A percentile compares a stretch with the other conserved stretches of the same genome.
Conservation (phyloP, 495 filamentous ascomycete species). For the Talaromyces liani region DNA sequence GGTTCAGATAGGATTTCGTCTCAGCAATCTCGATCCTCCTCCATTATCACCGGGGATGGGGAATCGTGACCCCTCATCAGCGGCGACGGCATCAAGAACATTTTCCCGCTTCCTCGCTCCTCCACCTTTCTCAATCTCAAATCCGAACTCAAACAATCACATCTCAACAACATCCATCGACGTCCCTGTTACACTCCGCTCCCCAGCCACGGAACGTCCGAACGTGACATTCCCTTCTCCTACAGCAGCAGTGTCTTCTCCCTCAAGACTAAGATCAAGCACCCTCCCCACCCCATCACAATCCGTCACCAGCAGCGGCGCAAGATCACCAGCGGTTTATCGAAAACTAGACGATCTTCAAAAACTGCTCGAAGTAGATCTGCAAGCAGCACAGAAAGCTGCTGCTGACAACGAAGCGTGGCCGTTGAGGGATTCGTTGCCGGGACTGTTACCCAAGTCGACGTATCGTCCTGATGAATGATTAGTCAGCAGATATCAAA, state of each 20-base stretch:
- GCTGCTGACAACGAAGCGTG: neutral
- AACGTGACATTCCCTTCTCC: neutral
- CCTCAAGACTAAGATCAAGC: neutral
- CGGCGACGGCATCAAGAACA: neutral
- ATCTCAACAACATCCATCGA: neutral
- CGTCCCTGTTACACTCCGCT: neutral
- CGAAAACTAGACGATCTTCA: neutral
- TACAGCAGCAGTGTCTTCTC: neutral
- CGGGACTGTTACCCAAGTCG: neutral
- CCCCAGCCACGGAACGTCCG: neutral
- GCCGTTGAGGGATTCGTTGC: slow-evolving; percentile 3
- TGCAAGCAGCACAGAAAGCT: neutral
- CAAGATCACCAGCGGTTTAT: neutral
- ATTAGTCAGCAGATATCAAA: neutral
- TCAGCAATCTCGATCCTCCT: slow-evolving; percentile 12
- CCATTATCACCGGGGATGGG: neutral
- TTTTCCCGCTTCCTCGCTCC: neutral
- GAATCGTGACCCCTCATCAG: neutral
- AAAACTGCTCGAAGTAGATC: neutral
- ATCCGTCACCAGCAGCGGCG: neutral
- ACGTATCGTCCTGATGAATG: slow-evolving; percentile 4
- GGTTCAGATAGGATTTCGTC: slow-evolving; percentile 30
- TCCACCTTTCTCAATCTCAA: neutral
- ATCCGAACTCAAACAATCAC: neutral
- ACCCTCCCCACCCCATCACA: neutral